Percentiles rank a stretch among this genome's conserved stretches.
These are phyloP conservation scores for Grosmannia penicillata DNA, from an alignment of 2,329 filamentous ascomycete genomes.

Conservation along the genomic window DNA sequence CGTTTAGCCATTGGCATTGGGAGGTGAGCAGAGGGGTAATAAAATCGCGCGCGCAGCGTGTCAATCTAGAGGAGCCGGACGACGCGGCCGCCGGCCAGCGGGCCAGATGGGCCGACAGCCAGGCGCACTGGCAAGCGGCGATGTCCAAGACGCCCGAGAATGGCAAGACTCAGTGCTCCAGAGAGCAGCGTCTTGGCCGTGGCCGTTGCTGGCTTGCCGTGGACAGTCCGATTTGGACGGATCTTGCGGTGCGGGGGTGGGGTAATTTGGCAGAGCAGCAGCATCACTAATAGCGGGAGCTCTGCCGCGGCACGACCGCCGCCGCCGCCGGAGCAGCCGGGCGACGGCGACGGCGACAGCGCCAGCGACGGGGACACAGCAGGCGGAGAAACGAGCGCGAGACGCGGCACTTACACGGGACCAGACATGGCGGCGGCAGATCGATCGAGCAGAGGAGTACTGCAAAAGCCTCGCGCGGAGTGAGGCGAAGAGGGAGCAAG, in stretches of 20 bases:
- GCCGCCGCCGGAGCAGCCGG: not conserved
- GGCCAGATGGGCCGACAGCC: too few relatives aligned
- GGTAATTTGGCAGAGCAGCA: constrained; percentile 6
- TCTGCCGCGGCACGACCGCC: not conserved
- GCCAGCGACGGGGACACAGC: not conserved
- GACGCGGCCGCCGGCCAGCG: too few relatives aligned
- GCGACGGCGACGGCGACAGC: not conserved
- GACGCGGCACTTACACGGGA: constrained; percentile 46
- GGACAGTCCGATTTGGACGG: not conserved
- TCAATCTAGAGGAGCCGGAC: too few relatives aligned
- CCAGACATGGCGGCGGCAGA: constrained; percentile 37
- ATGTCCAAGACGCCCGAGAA: too few relatives aligned
- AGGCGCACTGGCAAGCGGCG: too few relatives aligned
- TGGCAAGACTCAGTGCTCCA: too few relatives aligned
- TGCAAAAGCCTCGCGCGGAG: not conserved
- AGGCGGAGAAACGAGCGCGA: not conserved
- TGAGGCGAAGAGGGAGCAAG: not conserved
- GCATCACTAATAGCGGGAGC: not conserved
- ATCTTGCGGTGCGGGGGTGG: constrained; percentile 11
- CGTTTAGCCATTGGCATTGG: constrained; percentile 1
- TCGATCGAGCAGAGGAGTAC: not conserved
- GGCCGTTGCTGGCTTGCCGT: not conserved
- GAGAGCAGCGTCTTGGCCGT: not conserved
- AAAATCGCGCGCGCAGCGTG: too few relatives aligned
- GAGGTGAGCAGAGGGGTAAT: too few relatives aligned